Evolutionary conservation across 1,284 basidiomycete species (phyloP).

Genomic region (Melampsora americana): DNA sequence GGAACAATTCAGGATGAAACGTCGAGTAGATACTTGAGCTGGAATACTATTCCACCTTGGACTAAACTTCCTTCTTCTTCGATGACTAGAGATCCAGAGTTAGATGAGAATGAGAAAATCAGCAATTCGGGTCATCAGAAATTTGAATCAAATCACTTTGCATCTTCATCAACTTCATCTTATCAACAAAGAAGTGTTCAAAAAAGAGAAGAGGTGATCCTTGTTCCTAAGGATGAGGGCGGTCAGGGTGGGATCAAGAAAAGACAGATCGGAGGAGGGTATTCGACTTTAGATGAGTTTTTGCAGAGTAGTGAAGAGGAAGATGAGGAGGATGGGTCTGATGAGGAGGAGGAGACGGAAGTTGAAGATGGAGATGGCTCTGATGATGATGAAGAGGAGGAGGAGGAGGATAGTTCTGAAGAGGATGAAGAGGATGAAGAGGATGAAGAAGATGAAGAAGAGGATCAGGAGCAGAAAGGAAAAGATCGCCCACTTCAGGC

Average conservation of each 20-base stretch:
- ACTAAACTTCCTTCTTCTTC: slow-evolving; percentile 14
- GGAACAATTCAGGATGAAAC: background rate
- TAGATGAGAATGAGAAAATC: slow-evolving; percentile 1
- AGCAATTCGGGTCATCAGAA: background rate
- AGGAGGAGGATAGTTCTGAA: slow-evolving; percentile 14
- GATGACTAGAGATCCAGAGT: slow-evolving; percentile 17
- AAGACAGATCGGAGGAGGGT: slow-evolving; percentile 4
- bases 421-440: slow-evolving; percentile 3
- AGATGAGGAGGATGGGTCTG: slow-evolving; percentile 21
- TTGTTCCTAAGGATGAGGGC: slow-evolving; percentile 18
- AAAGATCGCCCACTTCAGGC: slow-evolving; percentile 8
- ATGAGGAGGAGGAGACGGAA: slow-evolving; percentile 4
- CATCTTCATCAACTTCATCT: background rate
- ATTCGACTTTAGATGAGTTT: slow-evolving; percentile 38
- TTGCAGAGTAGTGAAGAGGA: slow-evolving; percentile 37
- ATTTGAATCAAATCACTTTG: background rate
- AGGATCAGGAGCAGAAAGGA: background rate
- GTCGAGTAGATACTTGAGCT: slow-evolving; percentile 13
- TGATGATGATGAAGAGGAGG: slow-evolving; percentile 14
- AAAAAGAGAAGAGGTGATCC: slow-evolving; percentile 17
- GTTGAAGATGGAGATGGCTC: background rate
- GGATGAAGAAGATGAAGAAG: background rate
- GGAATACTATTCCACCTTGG: slow-evolving; percentile 42
- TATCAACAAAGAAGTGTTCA: slow-evolving; percentile 1
- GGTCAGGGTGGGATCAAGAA: background rate